phyloP scores from a whole-genome alignment of 2,329 filamentous ascomycete species.

The Scolecobasidium constrictum region DNA sequence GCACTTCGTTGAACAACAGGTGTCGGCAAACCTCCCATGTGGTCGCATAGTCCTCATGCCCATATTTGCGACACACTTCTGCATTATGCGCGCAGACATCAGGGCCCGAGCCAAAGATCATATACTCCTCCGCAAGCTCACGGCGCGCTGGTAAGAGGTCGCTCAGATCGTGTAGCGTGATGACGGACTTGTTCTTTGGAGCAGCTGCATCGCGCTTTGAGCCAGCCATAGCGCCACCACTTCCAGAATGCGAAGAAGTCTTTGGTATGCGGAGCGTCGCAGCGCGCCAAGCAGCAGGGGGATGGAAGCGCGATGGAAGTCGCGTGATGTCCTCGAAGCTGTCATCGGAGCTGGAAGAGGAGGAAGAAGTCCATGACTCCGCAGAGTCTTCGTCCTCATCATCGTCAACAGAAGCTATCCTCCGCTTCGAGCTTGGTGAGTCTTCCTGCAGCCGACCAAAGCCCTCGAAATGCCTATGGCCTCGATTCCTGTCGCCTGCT shows the following conservation, averaged over 20 bases:
- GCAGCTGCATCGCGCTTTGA: conserved; percentile 16
- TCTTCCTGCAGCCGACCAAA: conserved; percentile 41
- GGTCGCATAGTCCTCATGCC: conserved; percentile 60
- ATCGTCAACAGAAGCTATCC: conserved; percentile 17
- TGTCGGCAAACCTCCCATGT: conserved; percentile 77
- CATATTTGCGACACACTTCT: conserved; percentile 59
- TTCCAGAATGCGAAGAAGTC: conserved; percentile 27
- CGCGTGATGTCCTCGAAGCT: conserved; percentile 28
- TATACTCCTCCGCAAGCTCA: conserved; percentile 67
- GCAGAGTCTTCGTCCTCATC: conserved; percentile 18
- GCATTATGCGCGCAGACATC: conserved; percentile 80
- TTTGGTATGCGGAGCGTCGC: conserved; percentile 46
- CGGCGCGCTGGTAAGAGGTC: conserved; percentile 67
- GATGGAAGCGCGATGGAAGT: conserved; percentile 36
- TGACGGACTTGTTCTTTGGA: conserved; percentile 50
- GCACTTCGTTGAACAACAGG: conserved; percentile 66
- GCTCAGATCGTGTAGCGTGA: conserved; percentile 63
- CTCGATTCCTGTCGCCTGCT: conserved; percentile 26
- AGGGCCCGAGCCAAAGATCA: conserved; percentile 72
- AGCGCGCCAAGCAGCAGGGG: conserved; percentile 42
- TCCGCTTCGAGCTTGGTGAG: conserved; percentile 30
- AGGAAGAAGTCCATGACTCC: conserved; percentile 13
- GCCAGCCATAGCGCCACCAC: conserved; percentile 7
- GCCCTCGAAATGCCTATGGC: conserved; percentile 48
- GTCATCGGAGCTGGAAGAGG: conserved; percentile 24